Evolutionary conservation across 2,329 filamentous ascomycete species (phyloP), one percentile per base, ranked within the genome.

Genomic region (Fusarium hainanense): DNA sequence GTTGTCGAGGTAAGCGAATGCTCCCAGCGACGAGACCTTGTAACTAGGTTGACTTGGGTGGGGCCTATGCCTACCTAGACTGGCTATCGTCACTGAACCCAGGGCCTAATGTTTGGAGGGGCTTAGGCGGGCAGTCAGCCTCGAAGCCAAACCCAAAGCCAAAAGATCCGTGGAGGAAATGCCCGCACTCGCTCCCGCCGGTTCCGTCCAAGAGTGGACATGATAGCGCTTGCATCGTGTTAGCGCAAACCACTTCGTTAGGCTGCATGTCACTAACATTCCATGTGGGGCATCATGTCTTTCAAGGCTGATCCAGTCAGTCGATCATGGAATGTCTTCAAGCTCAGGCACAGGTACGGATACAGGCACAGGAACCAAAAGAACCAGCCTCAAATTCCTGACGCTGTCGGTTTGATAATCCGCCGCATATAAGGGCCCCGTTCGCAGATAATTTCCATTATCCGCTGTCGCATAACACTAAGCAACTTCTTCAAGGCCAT

Each of bases 301-400:
- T 46, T 40, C 68, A 64, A 70, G 67, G 58, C 63, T 68, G 67
- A 65, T 28, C 50, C 44, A 46, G 25, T 32, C 21, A 48, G 40
- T 44, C 54, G 59, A 58, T 69, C 64, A 60, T 55, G 25, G n/a
- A 40, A 51, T 51, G 30, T 40, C 16, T 25, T 16, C 51, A 66
- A 59, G 49, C 41, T 54, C 54, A 48, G 37, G 58, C 27, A 34
- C 30, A 46, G 18, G 30, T 21, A 40, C 46, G 16, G 32, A 18
- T 18, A 18, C 34, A 52, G 49, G 43, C 21, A 34, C 63, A 60
- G 65, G 65, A 61, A 66, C 61, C 42, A n/a, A 47, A 47, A 47
- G 30, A 42, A 37, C 32, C 25, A 18, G 30, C 25, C 25, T 48
- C 30, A n/a, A 48, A 27, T 34, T 47, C 37, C 37, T 64, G 58